These are phyloP conservation scores for Acacia crassicarpa DNA, from an alignment of 306 rosid genomes.

Conservation along the genomic window DNA sequence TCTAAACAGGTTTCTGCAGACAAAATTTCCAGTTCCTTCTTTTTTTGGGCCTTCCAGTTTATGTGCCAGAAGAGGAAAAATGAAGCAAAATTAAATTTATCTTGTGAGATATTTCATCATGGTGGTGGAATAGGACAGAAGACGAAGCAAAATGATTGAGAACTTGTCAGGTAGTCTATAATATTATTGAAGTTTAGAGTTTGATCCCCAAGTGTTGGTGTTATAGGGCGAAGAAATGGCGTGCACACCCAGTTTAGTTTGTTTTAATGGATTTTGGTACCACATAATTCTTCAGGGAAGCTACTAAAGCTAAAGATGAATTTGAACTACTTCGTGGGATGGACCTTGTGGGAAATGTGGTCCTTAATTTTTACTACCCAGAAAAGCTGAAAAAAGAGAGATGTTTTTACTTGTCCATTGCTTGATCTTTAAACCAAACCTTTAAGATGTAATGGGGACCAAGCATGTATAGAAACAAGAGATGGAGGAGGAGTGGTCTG, in stretches of 20 bases:
- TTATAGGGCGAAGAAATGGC: background rate
- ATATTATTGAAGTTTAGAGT: background rate
- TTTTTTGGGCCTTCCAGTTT: background rate
- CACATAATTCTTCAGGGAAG: background rate
- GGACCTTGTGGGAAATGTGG: background rate
- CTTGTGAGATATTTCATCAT: background rate
- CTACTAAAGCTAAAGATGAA: background rate
- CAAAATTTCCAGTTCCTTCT: background rate
- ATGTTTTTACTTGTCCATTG: constrained; percentile 13
- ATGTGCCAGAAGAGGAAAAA: background rate
- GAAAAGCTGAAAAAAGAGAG: background rate
- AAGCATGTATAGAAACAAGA: background rate
- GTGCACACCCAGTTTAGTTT: too few species aligned
- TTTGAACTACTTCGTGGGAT: background rate
- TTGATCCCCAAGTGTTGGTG: background rate
- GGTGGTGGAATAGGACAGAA: background rate
- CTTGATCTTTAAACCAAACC: constrained; percentile 15
- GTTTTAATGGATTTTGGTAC: background rate
- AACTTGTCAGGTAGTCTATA: background rate
- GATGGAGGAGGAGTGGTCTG: constrained; percentile 19
- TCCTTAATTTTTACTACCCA: constrained; percentile 3
- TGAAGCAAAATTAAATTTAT: background rate
- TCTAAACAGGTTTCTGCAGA: background rate
- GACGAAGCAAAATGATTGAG: background rate
- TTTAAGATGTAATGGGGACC: constrained; percentile 14